Conservation (phyloP, 1,284 basidiomycete genomes). For the Phellopilus nigrolimitatus region DNA sequence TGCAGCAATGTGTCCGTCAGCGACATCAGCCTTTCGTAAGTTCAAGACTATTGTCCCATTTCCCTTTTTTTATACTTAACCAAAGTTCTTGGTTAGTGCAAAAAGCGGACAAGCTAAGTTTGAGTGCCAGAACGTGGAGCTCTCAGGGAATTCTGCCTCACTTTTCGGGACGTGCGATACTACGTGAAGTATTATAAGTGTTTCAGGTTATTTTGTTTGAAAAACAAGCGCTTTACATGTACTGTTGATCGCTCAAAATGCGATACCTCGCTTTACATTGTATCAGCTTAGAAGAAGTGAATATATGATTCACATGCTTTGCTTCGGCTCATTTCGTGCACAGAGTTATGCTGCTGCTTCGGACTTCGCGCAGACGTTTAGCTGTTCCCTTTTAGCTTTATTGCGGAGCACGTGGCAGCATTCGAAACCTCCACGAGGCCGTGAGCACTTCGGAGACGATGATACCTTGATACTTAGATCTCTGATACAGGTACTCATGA, state of each 20-base stretch:
- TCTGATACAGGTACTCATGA: too few relatives aligned
- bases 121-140: conserved; percentile 31
- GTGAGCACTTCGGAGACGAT: too few relatives aligned
- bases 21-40: conserved; percentile 36
- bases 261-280: too few relatives aligned
- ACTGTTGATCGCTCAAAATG: too few relatives aligned
- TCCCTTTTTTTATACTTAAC: not conserved
- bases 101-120: conserved; percentile 30
- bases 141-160: conserved; percentile 30
- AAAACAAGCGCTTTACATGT: not conserved
- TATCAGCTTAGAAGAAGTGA: not conserved
- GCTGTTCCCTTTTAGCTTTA: not conserved
- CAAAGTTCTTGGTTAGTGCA: conserved; percentile 23
- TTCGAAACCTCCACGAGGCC: too few relatives aligned
- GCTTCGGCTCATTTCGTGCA: too few relatives aligned
- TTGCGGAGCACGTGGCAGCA: not conserved
- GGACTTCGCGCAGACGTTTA: conserved; percentile 1
- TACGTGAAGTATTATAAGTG: conserved; percentile 23
- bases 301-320: too few relatives aligned
- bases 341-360: not conserved
- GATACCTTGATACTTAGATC: too few relatives aligned
- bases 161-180: conserved; percentile 30
- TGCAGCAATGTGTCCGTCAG: conserved; percentile 50
- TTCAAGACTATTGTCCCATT: conserved; percentile 13
- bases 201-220: too few relatives aligned